Percentiles rank a stretch among this genome's conserved stretches.
phyloP scores from a whole-genome alignment of 768 basidiomycete species.

The Panus rudis region DNA sequence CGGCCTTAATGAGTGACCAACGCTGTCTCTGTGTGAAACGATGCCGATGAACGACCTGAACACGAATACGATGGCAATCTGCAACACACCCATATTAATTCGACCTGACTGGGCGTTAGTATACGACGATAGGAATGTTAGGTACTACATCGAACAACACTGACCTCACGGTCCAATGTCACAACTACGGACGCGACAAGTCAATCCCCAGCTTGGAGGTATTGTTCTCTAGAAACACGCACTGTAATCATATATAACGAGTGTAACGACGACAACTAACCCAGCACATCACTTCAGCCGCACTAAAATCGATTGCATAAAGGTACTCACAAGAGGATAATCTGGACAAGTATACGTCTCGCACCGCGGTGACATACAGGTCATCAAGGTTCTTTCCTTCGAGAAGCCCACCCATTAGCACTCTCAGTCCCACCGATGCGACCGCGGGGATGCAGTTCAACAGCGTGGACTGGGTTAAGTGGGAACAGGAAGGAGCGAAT shows the following conservation, averaged over 20 bases:
- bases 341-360: slow-evolving; percentile 1
- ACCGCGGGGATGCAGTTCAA: too few species aligned
- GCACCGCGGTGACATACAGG: neutral
- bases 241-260: slow-evolving; percentile 20
- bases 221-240: neutral
- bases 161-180: slow-evolving; percentile 12
- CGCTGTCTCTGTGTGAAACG: slow-evolving; percentile 16
- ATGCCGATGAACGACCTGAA: neutral
- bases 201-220: neutral
- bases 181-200: slow-evolving; percentile 8
- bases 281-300: neutral
- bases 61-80: neutral
- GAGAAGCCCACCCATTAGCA: too few species aligned
- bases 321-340: slow-evolving; percentile 6
- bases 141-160: neutral
- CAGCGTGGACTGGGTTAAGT: too few species aligned
- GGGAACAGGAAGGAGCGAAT: too few species aligned
- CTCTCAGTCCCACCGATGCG: too few species aligned
- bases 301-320: neutral
- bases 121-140: neutral
- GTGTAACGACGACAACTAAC: slow-evolving; percentile 14
- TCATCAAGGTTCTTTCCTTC: too few species aligned
- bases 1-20: slow-evolving; percentile 24
- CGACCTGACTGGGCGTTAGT: slow-evolving; percentile 7
- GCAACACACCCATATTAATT: slow-evolving; percentile 18